Evolutionary conservation across 2,329 filamentous ascomycete genomes (phyloP).

Genomic region (Aspergillus sp.): DNA sequence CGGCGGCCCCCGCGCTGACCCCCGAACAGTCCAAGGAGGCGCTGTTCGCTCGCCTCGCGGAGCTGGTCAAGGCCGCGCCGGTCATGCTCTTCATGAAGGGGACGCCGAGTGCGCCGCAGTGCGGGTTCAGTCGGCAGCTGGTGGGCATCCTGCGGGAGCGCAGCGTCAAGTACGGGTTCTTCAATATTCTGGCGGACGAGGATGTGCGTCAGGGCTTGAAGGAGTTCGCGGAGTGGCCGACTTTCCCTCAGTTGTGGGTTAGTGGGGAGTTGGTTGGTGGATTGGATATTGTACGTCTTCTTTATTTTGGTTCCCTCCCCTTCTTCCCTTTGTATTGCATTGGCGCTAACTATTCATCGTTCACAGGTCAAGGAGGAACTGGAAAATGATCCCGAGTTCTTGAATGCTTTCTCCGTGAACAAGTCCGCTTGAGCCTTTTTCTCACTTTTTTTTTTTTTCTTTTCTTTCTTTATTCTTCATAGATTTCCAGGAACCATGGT

Average conservation of each 20-base stretch:
- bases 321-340: neutral
- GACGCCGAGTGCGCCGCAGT: slow-evolving; percentile 82
- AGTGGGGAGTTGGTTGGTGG: slow-evolving; percentile 88
- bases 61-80: slow-evolving; percentile 89
- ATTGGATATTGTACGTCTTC: slow-evolving; percentile 80
- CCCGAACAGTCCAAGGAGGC: slow-evolving; percentile 74
- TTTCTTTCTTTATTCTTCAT: neutral
- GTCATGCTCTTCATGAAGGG: slow-evolving; percentile 99
- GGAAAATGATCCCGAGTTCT: slow-evolving; percentile 76
- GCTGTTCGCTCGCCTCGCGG: slow-evolving; percentile 73
- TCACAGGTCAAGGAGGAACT: slow-evolving; percentile 88
- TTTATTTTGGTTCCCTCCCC: neutral
- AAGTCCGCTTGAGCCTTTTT: slow-evolving; percentile 23
- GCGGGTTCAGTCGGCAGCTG: slow-evolving; percentile 88
- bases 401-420: slow-evolving; percentile 66
- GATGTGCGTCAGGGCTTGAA: slow-evolving; percentile 96
- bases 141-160: slow-evolving; percentile 84
- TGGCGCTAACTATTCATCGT: slow-evolving; percentile 12
- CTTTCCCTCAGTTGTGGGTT: slow-evolving; percentile 92
- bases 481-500: neutral
- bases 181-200: slow-evolving; percentile 97
- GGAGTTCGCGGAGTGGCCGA: slow-evolving; percentile 98
- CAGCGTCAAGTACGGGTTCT: slow-evolving; percentile 95
- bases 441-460: neutral
- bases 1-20: slow-evolving; percentile 20